Base-by-base conservation (phyloP, 2,329 filamentous ascomycete genomes). In the Stagonosporopsis cucurbitacearum region DNA sequence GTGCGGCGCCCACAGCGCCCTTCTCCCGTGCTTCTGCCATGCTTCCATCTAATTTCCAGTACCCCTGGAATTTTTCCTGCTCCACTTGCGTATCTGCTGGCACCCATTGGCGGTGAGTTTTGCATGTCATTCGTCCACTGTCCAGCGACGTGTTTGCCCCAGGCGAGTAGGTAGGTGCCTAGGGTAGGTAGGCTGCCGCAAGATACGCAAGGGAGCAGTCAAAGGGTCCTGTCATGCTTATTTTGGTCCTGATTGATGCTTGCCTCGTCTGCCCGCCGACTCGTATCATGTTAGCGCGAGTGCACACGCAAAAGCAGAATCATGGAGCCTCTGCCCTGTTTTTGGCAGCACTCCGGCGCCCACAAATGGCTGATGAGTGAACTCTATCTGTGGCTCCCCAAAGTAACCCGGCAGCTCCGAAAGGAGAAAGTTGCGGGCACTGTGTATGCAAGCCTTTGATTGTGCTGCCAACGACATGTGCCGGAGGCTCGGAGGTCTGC, bases 21-120 rank as follows among this genome's bases (percentile, higher is more conserved):
- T 75, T 75, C 73, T 75, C 66, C 72, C 72, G 72, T 66, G 61
- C 70, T 75, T 75, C 72, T 70, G 64, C 64, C 61, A 69, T 58
- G 53, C 70, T 75, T 75, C 73, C 63, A 75, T 70, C 59, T 52
- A 66, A 68, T 67, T 65, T 71, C 60, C 59, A 57, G 46, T 37
- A 19, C 7, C 35, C 66, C 65, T 62, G 62, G 62, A 59, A 66
- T 60, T 65, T 63, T 57, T 56, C 46, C 58, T 47, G 64, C 60
- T 64, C 65, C 62, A 67, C 62, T 37, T 53, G 40, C 58, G 54
- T 43, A 15, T 47, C 50, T 59, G 56, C 53, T 61, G 56, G 54
- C 49, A 54, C 47, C 64, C 60, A 37, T 50, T 30, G 64, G 68
- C 66, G 66, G 68, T 71, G 63, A 71, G 66, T 58, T 55, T 60